These are phyloP conservation scores for Vitis hybrid DNA, from an alignment of 177 flowering plant genomes.

Conservation along the genomic window DNA sequence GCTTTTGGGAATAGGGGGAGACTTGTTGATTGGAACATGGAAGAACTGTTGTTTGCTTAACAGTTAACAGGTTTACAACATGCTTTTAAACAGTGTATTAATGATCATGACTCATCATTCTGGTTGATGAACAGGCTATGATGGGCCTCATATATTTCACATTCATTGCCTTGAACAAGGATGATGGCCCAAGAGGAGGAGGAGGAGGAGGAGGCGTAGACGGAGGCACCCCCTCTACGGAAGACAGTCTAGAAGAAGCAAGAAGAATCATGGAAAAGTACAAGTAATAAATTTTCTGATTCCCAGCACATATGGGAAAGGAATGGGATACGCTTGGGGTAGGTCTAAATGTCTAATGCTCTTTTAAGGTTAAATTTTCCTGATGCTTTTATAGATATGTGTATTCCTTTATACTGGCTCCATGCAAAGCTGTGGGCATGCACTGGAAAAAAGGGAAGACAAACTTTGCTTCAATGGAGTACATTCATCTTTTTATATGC, in stretches of 20 bases:
- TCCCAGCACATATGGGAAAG: too few species aligned
- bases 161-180: constrained; percentile 82
- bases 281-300: constrained; percentile 33
- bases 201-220: constrained; percentile 44
- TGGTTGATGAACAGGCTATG: constrained; percentile 51
- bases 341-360: too few species aligned
- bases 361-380: too few species aligned
- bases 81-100: background rate
- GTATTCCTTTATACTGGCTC: background rate
- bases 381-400: background rate
- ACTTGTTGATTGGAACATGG: too few species aligned
- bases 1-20: too few species aligned
- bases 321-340: background rate
- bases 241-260: constrained; percentile 86
- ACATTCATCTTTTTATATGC: background rate
- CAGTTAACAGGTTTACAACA: background rate
- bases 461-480: background rate
- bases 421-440: constrained; percentile 1
- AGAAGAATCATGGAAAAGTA: constrained; percentile 96
- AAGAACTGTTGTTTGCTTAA: background rate
- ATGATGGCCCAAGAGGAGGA: constrained; percentile 65
- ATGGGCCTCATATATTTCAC: constrained; percentile 83
- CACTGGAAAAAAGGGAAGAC: background rate
- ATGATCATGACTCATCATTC: background rate
- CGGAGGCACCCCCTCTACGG: constrained; percentile 34